Base-by-base conservation (phyloP, 179 eudicot genomes). In the Beta lomatogona region DNA sequence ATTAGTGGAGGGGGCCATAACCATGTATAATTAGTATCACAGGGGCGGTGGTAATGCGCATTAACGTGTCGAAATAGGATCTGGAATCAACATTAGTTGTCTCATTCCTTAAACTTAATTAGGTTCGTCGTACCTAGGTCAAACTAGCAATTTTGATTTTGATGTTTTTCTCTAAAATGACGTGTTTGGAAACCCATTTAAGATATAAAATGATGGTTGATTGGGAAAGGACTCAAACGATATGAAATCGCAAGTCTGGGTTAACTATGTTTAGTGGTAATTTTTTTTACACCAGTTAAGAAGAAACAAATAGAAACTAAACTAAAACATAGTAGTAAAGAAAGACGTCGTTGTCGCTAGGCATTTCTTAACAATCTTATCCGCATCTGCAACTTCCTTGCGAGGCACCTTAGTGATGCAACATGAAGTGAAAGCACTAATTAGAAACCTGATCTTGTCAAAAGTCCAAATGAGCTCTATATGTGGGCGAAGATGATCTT, bases 1-100 rank as follows among this genome's bases (percentile, higher is more conserved):
- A 71, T 63, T 63, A 75, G 74, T 86, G 82, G 83, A 76, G 75
- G 79, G 83, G 86, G 84, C 85, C 85, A 68, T 71, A 22, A 72
- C 74, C 25, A 21, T 72, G 60, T 54, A 81, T 18, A 74, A 25
- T 63, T 64, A 13, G 60, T 48, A 69, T 45, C 69, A 58, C 73
- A 86, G 81, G 81, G 82, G 54, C 71, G 45, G 73, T 75, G 71
- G 15, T 80, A 64, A 77, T 60, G 83, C 78, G 70, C 79, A 82
- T 83, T 81, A 75, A 54, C 28, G 77, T 80, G 81, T 77, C 83
- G 63, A 76, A 73, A n/a, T 79, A 22, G 59, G 76, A 84, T 79
- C 75, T 78, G 63, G 65, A 50, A 55, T 77, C 50, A 71, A 45
- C 59, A 80, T 65, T 58, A 67, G n/a, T 68, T 55, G 60, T 66